A percentile compares a stretch with the other conserved stretches of the same genome.
These are phyloP conservation scores for Mucor irregularis DNA, from an alignment of 371 early-diverging fungal genomes.

Conservation along the genomic window DNA sequence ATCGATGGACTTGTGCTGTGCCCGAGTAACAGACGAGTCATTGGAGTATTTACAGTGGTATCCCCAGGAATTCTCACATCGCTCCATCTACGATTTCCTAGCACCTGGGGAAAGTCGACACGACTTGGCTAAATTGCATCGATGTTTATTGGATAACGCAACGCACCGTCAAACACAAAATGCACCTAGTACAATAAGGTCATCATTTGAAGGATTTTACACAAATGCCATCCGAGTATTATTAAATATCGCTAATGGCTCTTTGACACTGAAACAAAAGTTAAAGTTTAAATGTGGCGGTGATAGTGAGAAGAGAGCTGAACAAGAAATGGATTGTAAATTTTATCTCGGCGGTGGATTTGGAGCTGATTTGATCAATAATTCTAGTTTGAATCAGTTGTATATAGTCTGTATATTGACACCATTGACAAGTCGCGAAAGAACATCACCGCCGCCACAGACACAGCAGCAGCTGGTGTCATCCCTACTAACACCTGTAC, in stretches of 20 bases:
- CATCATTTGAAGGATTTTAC: conserved; percentile 16
- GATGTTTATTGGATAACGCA: conserved; percentile 14
- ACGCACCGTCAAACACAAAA: conserved; percentile 4
- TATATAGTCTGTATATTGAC: conserved; percentile 22
- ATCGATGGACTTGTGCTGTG: conserved; percentile 27
- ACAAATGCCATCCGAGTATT: not conserved
- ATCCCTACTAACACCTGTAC: too few species aligned
- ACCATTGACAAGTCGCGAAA: not conserved
- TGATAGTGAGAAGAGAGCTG: not conserved
- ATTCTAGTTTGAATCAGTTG: not conserved
- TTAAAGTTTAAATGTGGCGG: conserved; percentile 6
- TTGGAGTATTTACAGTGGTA: conserved; percentile 20
- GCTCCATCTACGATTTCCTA: conserved; percentile 28
- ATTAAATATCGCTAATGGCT: conserved; percentile 23
- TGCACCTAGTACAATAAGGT: conserved; percentile 3
- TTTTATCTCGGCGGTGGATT: conserved; percentile 28
- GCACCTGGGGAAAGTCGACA: conserved; percentile 8
- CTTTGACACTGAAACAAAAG: conserved; percentile 17
- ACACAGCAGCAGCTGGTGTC: not conserved
- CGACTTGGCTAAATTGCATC: conserved; percentile 9
- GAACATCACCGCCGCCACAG: not conserved
- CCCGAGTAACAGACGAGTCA: conserved; percentile 23
- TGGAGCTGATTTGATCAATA: conserved; percentile 22
- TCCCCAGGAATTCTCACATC: conserved; percentile 27
- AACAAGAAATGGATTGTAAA: conserved; percentile 9